phyloP scores from a whole-genome alignment of 2,329 filamentous ascomycete species.

The Clarireedia sp. region DNA sequence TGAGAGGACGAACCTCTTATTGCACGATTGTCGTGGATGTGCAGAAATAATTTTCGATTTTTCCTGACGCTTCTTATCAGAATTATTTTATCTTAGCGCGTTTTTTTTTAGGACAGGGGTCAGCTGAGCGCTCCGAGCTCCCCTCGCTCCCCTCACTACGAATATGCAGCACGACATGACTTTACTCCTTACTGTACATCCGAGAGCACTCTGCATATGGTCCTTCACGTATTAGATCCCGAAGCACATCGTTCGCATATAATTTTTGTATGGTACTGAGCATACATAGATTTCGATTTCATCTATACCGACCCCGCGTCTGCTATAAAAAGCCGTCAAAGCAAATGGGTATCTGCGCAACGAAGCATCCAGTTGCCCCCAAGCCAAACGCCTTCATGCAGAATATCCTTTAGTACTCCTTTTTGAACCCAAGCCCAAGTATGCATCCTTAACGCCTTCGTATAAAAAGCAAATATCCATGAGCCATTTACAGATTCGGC shows the following conservation, averaged over 20 bases:
- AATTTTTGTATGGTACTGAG: neutral
- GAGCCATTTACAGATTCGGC: conserved; percentile 7
- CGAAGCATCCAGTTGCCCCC: conserved; percentile 9
- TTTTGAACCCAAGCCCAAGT: neutral
- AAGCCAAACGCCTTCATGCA: conserved; percentile 8
- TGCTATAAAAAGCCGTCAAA: conserved; percentile 1
- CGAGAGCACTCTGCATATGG: too few relatives aligned
- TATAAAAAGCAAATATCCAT: neutral
- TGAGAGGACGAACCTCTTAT: neutral
- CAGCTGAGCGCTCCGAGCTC: too few relatives aligned
- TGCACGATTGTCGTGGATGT: neutral
- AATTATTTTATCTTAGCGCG: conserved; percentile 1
- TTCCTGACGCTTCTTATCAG: too few relatives aligned
- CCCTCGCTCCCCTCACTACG: neutral
- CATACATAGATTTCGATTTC: neutral
- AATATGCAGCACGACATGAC: too few relatives aligned
- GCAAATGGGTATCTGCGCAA: conserved; percentile 20
- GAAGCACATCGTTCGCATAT: too few relatives aligned
- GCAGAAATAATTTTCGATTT: too few relatives aligned
- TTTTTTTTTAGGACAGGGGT: neutral
- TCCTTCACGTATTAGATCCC: too few relatives aligned
- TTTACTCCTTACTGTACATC: too few relatives aligned
- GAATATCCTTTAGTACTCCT: neutral
- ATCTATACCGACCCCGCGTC: neutral
- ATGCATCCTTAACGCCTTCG: neutral